phyloP scores from a whole-genome alignment of 768 basidiomycete genomes.

The Russula emetica region DNA sequence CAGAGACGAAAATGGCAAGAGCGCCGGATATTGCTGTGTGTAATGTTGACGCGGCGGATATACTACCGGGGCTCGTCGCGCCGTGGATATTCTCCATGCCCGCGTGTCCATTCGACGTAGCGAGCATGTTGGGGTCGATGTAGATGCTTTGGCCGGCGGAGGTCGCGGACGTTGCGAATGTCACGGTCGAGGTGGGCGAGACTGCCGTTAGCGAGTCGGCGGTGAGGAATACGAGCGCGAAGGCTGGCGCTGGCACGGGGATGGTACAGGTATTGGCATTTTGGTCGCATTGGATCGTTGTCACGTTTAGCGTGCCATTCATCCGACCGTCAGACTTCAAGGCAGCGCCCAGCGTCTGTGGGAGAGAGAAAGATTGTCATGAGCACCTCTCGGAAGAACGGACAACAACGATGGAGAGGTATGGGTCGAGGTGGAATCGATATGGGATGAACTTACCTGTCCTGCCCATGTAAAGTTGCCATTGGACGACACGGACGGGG shows the following conservation, averaged over 20 bases:
- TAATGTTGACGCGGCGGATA: background rate
- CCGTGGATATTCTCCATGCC: conserved; percentile 35
- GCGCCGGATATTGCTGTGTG: background rate
- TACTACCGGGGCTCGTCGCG: conserved; percentile 34
- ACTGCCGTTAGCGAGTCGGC: conserved; percentile 38
- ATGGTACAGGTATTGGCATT: conserved; percentile 52
- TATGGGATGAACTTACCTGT: conserved; percentile 44
- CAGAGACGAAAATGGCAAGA: background rate
- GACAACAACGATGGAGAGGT: background rate
- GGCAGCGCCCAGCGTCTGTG: conserved; percentile 54
- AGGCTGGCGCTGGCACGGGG: conserved; percentile 63
- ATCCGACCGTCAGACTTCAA: conserved; percentile 67
- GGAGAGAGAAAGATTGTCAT: background rate
- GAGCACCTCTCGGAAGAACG: background rate
- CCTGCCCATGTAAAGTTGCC: conserved; percentile 74
- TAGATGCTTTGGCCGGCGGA: conserved; percentile 45
- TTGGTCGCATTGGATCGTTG: conserved; percentile 58
- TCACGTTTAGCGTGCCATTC: conserved; percentile 50
- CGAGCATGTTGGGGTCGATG: conserved; percentile 50
- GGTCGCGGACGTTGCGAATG: conserved; percentile 50
- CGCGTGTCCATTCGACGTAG: conserved; percentile 58
- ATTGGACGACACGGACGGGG: conserved; percentile 54
- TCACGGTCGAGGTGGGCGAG: conserved; percentile 41
- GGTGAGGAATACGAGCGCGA: conserved; percentile 71
- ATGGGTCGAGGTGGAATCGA: background rate